These are phyloP conservation scores for Cryptococcus hybrid DNA, from an alignment of 1,284 basidiomycete species.

Conservation along the genomic window DNA sequence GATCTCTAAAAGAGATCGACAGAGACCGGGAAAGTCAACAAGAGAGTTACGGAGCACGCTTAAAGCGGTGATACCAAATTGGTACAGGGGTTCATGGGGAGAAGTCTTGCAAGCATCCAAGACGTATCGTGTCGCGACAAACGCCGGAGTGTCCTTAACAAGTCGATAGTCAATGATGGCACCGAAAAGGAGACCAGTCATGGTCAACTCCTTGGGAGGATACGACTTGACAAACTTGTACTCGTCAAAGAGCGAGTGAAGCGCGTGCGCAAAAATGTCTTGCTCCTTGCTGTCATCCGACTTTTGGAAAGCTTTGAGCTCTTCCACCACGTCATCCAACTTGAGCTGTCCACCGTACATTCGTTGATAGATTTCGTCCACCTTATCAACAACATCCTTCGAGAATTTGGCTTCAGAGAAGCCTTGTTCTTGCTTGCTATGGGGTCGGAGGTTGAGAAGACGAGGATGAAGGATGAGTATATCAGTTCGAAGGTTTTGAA, in stretches of 20 bases:
- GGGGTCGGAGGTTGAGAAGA: conserved; percentile 91
- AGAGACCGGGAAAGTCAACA: conserved; percentile 90
- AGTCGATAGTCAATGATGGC: conserved; percentile 92
- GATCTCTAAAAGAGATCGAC: conserved; percentile 86
- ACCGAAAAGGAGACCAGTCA: conserved; percentile 96
- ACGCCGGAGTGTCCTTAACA: conserved; percentile 91
- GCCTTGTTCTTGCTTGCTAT: conserved; percentile 85
- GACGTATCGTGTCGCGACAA: conserved; percentile 96
- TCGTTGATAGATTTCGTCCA: conserved; percentile 93
- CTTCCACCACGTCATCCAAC: conserved; percentile 88
- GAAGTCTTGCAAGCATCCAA: conserved; percentile 88
- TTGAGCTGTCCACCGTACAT: conserved; percentile 92
- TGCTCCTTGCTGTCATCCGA: conserved; percentile 83
- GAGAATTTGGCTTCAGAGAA: conserved; percentile 86
- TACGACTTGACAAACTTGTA: conserved; percentile 99
- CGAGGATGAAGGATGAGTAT: conserved; percentile 96
- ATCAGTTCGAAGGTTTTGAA: conserved; percentile 91
- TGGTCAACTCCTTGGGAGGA: conserved; percentile 87
- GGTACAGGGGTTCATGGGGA: conserved; percentile 83
- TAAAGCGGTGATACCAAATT: conserved; percentile 91
- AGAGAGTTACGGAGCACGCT: conserved; percentile 83
- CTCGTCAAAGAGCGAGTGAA: conserved; percentile 99
- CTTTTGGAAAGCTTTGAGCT: conserved; percentile 80
- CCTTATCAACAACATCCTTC: conserved; percentile 85
- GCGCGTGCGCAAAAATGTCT: conserved; percentile 97